Evolutionary conservation across 2,329 filamentous ascomycete genomes (phyloP), one percentile per base, ranked within the genome.

Genomic region (Lasiodiplodia gonubiensis): DNA sequence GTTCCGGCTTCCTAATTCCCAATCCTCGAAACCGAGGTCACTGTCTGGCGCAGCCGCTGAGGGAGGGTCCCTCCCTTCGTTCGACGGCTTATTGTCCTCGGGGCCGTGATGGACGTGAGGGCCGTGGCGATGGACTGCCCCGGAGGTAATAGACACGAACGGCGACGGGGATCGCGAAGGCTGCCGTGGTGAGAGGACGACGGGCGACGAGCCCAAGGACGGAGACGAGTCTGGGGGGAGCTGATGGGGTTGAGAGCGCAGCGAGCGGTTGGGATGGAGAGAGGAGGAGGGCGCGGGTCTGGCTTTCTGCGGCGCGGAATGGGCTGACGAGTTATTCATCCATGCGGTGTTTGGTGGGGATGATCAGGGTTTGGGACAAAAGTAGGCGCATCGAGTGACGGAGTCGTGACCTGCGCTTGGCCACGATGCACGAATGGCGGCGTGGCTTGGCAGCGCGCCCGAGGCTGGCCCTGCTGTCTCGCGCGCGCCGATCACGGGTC

Each of bases 1-100:
- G 54, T 59, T 21, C 25, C 35, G 64, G 33, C 46, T 59, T 33
- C 18, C 48, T 39, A 53, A 30, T 33, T 80, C 80, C 81, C 80
- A 82, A 68, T 79, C 77, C 71, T 81, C 80, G 69, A 81, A 82
- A 33, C 78, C 79, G 74, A 78, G 72, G 72, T 80, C 75, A 21
- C 71, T 76, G 61, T 74, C 70, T 52, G 71, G 21, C 53, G 18
- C 61, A 55, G 63, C 69, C 64, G 52, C 61, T 23, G 61, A 33
- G 12, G 61, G 48, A 52, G 49, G 49, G 48, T 27, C 33, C 21
- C 33, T 52, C 63, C 52, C 37, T 54, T 65, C 63, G 46, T 65
- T 37, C 63, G 35, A 12, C 57, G 12, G 37, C 65, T 75, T 71
- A 52, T 48, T 48, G 33, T 69, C 68, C 48, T 69, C 70, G 10